Evolutionary conservation across 106 monocot genomes (phyloP).

Genomic region (Posidonia australis): DNA sequence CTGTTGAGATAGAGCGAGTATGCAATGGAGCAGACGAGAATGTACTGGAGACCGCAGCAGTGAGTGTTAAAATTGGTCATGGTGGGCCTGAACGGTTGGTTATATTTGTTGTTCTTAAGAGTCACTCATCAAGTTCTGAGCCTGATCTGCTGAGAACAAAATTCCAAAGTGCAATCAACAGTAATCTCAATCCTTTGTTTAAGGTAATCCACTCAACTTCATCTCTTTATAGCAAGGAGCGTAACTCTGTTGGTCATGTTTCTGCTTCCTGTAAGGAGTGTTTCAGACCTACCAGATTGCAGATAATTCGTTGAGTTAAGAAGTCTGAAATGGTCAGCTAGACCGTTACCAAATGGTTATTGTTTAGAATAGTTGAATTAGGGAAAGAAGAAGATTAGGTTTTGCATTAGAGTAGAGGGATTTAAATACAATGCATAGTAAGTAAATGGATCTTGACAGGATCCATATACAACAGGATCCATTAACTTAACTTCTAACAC

Average conservation of each 20-base stretch:
- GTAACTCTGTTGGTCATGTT: background rate
- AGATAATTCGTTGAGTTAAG: too few species aligned
- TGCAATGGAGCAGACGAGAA: conserved; percentile 78
- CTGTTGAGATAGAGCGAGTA: conserved; percentile 82
- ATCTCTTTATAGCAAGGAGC: background rate
- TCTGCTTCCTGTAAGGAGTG: background rate
- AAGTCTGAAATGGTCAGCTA: too few species aligned
- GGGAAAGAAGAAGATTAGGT: too few species aligned
- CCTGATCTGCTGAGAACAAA: conserved; percentile 33
- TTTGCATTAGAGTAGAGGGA: too few species aligned
- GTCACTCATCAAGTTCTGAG: conserved; percentile 22
- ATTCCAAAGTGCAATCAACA: conserved; percentile 64
- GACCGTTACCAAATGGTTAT: too few species aligned
- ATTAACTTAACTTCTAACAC: too few species aligned
- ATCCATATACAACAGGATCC: too few species aligned
- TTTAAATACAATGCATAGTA: too few species aligned
- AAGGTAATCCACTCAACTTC: conserved; percentile 37
- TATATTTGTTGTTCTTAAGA: conserved; percentile 51
- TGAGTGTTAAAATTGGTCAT: conserved; percentile 32
- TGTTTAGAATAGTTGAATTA: too few species aligned
- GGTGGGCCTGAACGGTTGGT: conserved; percentile 74
- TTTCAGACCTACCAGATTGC: too few species aligned
- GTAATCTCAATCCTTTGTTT: conserved; percentile 75
- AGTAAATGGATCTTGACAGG: too few species aligned
- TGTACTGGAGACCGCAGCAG: conserved; percentile 85